phyloP scores from a whole-genome alignment of 768 basidiomycete species.

The Pulveroboletus sp. region DNA sequence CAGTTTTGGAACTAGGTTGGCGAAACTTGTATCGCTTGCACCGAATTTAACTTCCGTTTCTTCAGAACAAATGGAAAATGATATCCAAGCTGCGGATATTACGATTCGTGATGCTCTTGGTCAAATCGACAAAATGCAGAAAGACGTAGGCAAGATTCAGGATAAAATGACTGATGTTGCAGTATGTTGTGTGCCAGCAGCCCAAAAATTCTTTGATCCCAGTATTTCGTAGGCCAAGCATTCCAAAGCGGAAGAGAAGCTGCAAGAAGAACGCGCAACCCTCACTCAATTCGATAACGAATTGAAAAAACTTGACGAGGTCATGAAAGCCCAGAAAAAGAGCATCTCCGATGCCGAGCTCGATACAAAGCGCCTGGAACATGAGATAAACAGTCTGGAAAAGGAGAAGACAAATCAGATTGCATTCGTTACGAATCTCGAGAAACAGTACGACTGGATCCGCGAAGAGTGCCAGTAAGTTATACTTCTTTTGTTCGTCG shows the following conservation, averaged over 20 bases:
- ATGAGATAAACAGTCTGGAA: constrained; percentile 57
- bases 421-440: constrained; percentile 59
- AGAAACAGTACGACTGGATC: constrained; percentile 88
- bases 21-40: background rate
- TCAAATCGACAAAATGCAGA: constrained; percentile 52
- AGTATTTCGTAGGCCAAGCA: constrained; percentile 44
- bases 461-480: constrained; percentile 81
- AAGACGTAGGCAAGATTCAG: constrained; percentile 61
- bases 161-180: constrained; percentile 38
- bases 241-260: constrained; percentile 62
- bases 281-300: constrained; percentile 88
- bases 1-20: constrained; percentile 83
- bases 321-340: constrained; percentile 79
- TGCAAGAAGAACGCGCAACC: constrained; percentile 84
- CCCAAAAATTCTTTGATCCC: background rate
- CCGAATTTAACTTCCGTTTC: background rate
- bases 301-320: constrained; percentile 75
- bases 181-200: constrained; percentile 12
- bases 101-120: constrained; percentile 31
- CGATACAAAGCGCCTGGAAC: constrained; percentile 61
- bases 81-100: constrained; percentile 24
- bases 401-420: constrained; percentile 63
- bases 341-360: constrained; percentile 67
- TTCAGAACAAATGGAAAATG: constrained; percentile 30
- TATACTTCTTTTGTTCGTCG: background rate